phyloP scores from a whole-genome alignment of 345 rosid genomes.

The Bretschneidera sinensis region DNA sequence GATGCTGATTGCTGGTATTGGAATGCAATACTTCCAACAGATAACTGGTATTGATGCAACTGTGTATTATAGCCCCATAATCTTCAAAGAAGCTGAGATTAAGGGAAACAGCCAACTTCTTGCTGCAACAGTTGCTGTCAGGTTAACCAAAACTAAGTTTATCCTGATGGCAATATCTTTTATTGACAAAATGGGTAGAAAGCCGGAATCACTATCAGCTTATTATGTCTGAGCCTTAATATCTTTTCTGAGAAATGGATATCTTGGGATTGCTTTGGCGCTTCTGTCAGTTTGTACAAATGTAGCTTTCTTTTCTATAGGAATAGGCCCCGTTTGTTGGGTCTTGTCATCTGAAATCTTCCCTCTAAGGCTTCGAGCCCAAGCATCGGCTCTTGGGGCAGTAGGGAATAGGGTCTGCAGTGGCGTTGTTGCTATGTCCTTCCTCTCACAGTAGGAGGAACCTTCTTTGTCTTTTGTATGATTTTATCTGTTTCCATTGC shows the following conservation, averaged over 20 bases:
- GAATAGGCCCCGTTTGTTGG: conserved; percentile 64
- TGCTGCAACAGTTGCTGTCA: conserved; percentile 67
- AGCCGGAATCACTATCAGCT: conserved; percentile 66
- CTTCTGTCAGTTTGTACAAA: conserved; percentile 45
- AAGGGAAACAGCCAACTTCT: conserved; percentile 37
- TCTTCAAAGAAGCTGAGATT: conserved; percentile 50
- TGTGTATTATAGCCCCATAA: conserved; percentile 68
- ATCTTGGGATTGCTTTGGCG: conserved; percentile 33
- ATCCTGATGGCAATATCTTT: conserved; percentile 52
- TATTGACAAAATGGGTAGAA: conserved; percentile 57
- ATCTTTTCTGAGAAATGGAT: conserved; percentile 29
- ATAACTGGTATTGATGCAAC: conserved; percentile 63
- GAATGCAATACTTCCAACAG: conserved; percentile 68
- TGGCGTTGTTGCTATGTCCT: conserved; percentile 63
- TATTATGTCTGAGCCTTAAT: conserved; percentile 40
- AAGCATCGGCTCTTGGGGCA: conserved; percentile 58
- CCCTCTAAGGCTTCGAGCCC: conserved; percentile 60
- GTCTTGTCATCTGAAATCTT: conserved; percentile 60
- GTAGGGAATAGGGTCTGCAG: conserved; percentile 56
- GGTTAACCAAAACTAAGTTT: conserved; percentile 53
- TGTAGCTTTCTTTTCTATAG: conserved; percentile 63
- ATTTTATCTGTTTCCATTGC: conserved; percentile 40
- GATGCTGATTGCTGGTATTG: conserved; percentile 56
- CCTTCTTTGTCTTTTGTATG: conserved; percentile 43
- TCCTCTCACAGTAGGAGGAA: conserved; percentile 63